A percentile compares a stretch with the other conserved stretches of the same genome.
Conservation (phyloP, 805 yeast genomes). For the Metschnikowia amazonensis region DNA sequence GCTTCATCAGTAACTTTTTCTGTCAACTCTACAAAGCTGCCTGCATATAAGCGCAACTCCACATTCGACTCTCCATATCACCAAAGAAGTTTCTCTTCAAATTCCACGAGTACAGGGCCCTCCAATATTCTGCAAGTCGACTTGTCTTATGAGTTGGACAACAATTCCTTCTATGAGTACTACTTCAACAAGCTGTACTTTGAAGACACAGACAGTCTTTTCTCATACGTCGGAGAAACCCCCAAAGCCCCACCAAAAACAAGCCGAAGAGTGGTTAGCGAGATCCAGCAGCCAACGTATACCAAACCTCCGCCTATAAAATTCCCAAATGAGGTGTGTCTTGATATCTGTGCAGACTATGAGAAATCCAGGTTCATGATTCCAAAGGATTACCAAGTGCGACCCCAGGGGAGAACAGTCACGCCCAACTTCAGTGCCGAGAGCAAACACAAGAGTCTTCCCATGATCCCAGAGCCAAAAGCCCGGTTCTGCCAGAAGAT, state of each 20-base stretch:
- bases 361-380: conserved; percentile 19
- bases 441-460: not conserved
- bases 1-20: not conserved
- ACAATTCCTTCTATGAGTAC: conserved; percentile 3
- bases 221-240: not conserved
- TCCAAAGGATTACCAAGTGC: conserved; percentile 8
- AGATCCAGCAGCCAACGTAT: not conserved
- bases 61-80: conserved; percentile 3
- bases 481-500: not conserved
- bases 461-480: not conserved
- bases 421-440: not conserved
- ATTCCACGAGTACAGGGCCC: not conserved
- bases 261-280: not conserved
- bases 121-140: conserved; percentile 4
- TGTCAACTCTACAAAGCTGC: not conserved
- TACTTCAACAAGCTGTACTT: conserved; percentile 4
- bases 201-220: not conserved
- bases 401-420: not conserved
- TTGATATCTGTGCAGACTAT: conserved; percentile 20
- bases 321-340: conserved; percentile 9
- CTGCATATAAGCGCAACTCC: not conserved
- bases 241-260: not conserved
- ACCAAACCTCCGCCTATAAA: not conserved
- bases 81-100: not conserved
- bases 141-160: conserved; percentile 5